These are phyloP conservation scores for Carnegiea gigantea DNA, from an alignment of 179 eudicot genomes.

Conservation along the genomic window DNA sequence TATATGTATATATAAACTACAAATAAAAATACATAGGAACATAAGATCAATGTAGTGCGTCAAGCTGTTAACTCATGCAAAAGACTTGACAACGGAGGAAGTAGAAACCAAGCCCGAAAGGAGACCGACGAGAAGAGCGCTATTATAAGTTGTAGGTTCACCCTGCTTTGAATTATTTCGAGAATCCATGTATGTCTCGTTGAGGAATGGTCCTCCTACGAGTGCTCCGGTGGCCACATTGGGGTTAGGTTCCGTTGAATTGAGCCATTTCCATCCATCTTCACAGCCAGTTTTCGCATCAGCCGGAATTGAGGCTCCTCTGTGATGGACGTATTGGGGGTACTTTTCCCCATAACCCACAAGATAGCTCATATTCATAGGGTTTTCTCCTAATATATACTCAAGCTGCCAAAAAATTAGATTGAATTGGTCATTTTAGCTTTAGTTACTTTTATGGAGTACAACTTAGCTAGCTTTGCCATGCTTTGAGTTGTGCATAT, in stretches of 20 bases:
- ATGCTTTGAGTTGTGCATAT: no score
- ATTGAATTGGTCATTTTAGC: no score
- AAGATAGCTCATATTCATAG: slow-evolving; percentile 71
- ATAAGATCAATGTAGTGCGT: background rate
- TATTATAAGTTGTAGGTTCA: slow-evolving; percentile 85
- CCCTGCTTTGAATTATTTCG: slow-evolving; percentile 77
- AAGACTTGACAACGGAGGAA: slow-evolving; percentile 55
- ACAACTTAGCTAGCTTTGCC: no score
- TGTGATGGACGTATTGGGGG: slow-evolving; percentile 76
- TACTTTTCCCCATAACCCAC: slow-evolving; percentile 81
- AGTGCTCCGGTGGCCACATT: slow-evolving; percentile 75
- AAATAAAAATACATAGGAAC: slow-evolving; percentile 20
- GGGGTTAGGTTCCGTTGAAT: slow-evolving; percentile 63
- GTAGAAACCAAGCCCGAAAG: slow-evolving; percentile 79
- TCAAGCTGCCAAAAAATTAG: slow-evolving; percentile 51
- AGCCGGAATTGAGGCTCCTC: slow-evolving; percentile 91
- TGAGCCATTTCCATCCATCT: slow-evolving; percentile 69
- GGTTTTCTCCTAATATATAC: slow-evolving; percentile 76
- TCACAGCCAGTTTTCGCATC: slow-evolving; percentile 57
- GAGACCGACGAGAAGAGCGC: slow-evolving; percentile 74
- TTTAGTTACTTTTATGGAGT: no score
- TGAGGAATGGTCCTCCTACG: slow-evolving; percentile 82
- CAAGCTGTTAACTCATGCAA: slow-evolving; percentile 27
- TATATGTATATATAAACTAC: slow-evolving; percentile 25
- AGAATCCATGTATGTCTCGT: slow-evolving; percentile 62